Base-by-base conservation (phyloP, 441 rosid species). In the Arabidopsis hybrid region DNA sequence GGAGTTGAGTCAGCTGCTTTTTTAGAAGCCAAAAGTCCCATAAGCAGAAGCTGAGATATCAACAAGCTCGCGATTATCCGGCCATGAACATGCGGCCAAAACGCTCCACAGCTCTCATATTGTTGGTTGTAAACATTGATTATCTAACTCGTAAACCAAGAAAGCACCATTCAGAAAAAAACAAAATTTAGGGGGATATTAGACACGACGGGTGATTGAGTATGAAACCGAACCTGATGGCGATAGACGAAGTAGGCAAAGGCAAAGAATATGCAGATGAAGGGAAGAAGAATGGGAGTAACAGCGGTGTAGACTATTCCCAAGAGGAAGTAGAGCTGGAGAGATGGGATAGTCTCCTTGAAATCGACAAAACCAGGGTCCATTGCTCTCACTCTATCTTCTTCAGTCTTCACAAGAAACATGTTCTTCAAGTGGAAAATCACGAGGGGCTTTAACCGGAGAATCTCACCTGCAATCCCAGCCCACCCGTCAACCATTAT, bases 401-500 rank as follows among this genome's bases (percentile, higher is more conserved):
- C 73, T 55, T 90, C 97, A 0, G 99, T 94, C 85, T 92, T 94
- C 64, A 94, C 99, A 65, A 94, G 52, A 82, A 94, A 92, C 87
- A 84, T 79, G 81, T 90, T 94, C 86, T 92, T 92, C 67, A 92
- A 87, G 83, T 94, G 99, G 80, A 85, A 94, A 47, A 94, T 90
- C 56, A 94, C 88, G 52, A 92, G 68, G 0, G 90, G 92, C 84
- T 89, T 94, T 77, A 92, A 29, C 60, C 94, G 90, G 34, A 95
- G 93, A 78, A 95, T 95, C 85, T 95, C 99, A 45, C 91, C 69
- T 0, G 99, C 99, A 18, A 91, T 89, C 40, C 99, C 99, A 69
- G 99, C 99, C 97, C 99, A 91, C 42, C 99, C 99, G 79, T 94
- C 99, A 67, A 94, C 89, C 98, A 94, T 94, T 73, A 94, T 87